Conservation (phyloP, 2,329 filamentous ascomycete genomes). For the Trichoderma sp. region DNA sequence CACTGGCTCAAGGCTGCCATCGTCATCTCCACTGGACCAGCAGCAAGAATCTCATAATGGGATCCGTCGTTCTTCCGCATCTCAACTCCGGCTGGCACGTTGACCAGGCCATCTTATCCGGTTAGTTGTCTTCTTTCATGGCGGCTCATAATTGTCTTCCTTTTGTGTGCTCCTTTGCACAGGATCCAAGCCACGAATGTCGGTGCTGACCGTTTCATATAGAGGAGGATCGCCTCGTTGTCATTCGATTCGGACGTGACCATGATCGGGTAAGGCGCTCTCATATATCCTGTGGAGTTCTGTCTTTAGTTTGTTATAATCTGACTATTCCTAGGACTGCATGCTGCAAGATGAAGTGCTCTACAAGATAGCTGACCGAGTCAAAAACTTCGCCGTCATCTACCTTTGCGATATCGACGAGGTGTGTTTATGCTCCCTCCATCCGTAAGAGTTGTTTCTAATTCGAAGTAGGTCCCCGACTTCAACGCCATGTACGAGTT, state of each 20-base stretch:
- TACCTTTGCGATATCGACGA: constrained; percentile 88
- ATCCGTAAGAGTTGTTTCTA: neutral
- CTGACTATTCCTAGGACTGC: constrained; percentile 71
- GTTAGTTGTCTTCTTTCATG: neutral
- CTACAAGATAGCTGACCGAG: constrained; percentile 87
- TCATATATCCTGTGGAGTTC: no score
- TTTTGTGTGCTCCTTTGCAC: neutral
- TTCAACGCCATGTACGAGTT: constrained; percentile 88
- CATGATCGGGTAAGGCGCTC: constrained; percentile 58
- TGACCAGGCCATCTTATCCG: constrained; percentile 78
- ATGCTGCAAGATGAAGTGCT: constrained; percentile 86
- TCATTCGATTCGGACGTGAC: constrained; percentile 92
- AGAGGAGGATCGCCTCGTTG: constrained; percentile 89
- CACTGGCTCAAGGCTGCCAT: neutral
- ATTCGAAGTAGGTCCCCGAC: constrained; percentile 15
- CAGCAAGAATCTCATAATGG: constrained; percentile 47
- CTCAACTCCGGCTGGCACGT: constrained; percentile 95
- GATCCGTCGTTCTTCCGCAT: constrained; percentile 90
- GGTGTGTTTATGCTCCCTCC: neutral
- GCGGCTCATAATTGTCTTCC: neutral
- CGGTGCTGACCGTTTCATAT: constrained; percentile 37
- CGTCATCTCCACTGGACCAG: neutral
- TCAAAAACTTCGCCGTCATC: constrained; percentile 91
- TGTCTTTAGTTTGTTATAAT: neutral
- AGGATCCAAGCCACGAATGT: neutral